Conservation (phyloP, 305 asterid genomes). For the Coffea humblotiana region DNA sequence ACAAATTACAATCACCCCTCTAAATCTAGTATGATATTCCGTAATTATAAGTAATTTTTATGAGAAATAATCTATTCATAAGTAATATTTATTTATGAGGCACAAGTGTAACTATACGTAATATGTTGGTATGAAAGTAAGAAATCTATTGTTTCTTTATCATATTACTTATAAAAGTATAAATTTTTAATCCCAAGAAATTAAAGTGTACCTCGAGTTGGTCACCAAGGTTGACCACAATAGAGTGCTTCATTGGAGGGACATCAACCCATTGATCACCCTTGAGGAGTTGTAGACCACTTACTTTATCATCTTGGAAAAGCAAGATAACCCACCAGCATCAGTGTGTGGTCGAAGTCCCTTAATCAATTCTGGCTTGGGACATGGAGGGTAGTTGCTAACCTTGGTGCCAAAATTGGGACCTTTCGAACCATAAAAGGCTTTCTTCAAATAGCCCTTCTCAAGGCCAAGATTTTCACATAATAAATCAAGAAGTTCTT, state of each 20-base stretch:
- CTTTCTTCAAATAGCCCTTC: constrained; percentile 63
- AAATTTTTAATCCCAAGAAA: neutral
- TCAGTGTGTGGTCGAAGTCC: constrained; percentile 95
- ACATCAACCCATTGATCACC: constrained; percentile 86
- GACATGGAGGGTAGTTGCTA: constrained; percentile 88
- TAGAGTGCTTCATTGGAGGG: constrained; percentile 81
- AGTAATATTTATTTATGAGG: no score
- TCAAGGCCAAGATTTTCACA: constrained; percentile 87
- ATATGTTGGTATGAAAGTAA: no score
- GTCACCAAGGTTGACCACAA: constrained; percentile 84
- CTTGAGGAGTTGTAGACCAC: constrained; percentile 87
- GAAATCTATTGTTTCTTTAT: no score
- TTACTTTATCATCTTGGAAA: constrained; percentile 87
- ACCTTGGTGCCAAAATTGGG: constrained; percentile 83
- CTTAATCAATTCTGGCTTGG: constrained; percentile 74
- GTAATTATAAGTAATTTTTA: no score
- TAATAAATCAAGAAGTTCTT: constrained; percentile 62
- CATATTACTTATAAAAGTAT: neutral
- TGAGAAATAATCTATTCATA: no score
- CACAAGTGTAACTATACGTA: no score
- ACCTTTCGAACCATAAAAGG: constrained; percentile 65
- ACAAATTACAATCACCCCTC: no score
- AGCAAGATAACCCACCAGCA: constrained; percentile 89
- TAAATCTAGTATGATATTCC: no score
- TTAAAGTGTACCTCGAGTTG: constrained; percentile 60